Base-by-base conservation (phyloP, 192 early-diverging fungal species). In the Gaertneriomyces sp. region DNA sequence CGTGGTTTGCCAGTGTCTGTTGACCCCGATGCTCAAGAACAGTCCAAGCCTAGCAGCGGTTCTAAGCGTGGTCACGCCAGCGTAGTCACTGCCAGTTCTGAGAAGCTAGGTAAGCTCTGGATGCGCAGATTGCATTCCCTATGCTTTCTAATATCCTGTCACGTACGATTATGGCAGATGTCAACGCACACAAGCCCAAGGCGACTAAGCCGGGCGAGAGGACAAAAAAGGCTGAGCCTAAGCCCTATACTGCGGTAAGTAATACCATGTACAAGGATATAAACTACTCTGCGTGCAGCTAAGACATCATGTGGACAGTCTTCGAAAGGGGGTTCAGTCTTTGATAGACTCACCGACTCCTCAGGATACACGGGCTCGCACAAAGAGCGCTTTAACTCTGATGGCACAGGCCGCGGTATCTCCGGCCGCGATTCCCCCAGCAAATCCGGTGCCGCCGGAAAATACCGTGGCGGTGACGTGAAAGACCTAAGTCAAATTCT, bases 271-370 rank as follows among this genome's bases (percentile, higher is more conserved):
- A 3, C 54, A 56, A n/a, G 1, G n/a, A 33, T 1, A 33, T 33
- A 33, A 33, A 14, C 14, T 8, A 16, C 14, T 56, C 12, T 56
- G 5, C 54, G 38, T 56, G 38, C 12, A 33, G 33, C 39, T 56
- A 16, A 56, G 38, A 33, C 39, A 4, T 33, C 33, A 4, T 56
- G 33, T 39, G 38, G 14, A 12, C 38, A 56, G 54, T 38, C 17
- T 14, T 5, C 2, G 19, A 56, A 56, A 38, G 56, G 62, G 10
- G 62, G 57, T 42, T 70, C 56, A 45, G 80, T 82, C 12, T 82
- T 76, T 64, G 77, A 82, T 64, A 39, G 80, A 4, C 63, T 82
- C 49, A 82, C 80, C 1, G 69, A 82, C 68, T 54, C 73, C 65
- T 67, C 19, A 8, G 43, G 43, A n/a, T 78, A 78, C 70, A 78